Evolutionary conservation across 805 yeast genomes (phyloP).

Genomic region (Monosporozyma unispora): DNA sequence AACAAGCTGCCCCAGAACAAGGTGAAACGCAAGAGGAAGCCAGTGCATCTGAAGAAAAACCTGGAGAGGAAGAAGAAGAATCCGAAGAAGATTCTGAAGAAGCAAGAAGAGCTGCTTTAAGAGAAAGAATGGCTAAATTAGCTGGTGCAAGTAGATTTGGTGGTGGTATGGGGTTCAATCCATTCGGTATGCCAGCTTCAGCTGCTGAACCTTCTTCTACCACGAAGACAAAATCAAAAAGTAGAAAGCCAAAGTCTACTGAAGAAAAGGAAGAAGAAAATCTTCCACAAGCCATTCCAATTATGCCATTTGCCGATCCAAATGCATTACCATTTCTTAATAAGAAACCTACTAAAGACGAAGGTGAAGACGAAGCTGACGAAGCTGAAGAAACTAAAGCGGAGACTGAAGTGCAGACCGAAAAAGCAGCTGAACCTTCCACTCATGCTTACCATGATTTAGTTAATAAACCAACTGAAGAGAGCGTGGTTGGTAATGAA

Average conservation of each 20-base stretch:
- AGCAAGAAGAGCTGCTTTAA: slow-evolving; percentile 60
- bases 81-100: slow-evolving; percentile 70
- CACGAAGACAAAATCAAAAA: slow-evolving; percentile 22
- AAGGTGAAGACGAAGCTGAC: neutral
- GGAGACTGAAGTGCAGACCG: neutral
- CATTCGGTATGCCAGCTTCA: slow-evolving; percentile 32
- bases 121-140: slow-evolving; percentile 93
- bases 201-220: slow-evolving; percentile 11
- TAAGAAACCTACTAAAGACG: slow-evolving; percentile 8
- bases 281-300: slow-evolving; percentile 37
- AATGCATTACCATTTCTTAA: slow-evolving; percentile 23
- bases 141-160: slow-evolving; percentile 80
- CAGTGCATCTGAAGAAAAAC: too few relatives aligned
- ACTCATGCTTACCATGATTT: slow-evolving; percentile 8
- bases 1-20: slow-evolving; percentile 20
- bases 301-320: slow-evolving; percentile 44
- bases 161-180: slow-evolving; percentile 35
- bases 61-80: slow-evolving; percentile 40
- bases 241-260: slow-evolving; percentile 1
- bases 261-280: slow-evolving; percentile 12
- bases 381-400: neutral
- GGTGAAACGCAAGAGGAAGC: too few relatives aligned
- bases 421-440: neutral
- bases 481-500: neutral
- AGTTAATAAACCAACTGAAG: slow-evolving; percentile 4